Evolutionary conservation across 768 basidiomycete genomes (phyloP).

Genomic region (Suillus luteus): DNA sequence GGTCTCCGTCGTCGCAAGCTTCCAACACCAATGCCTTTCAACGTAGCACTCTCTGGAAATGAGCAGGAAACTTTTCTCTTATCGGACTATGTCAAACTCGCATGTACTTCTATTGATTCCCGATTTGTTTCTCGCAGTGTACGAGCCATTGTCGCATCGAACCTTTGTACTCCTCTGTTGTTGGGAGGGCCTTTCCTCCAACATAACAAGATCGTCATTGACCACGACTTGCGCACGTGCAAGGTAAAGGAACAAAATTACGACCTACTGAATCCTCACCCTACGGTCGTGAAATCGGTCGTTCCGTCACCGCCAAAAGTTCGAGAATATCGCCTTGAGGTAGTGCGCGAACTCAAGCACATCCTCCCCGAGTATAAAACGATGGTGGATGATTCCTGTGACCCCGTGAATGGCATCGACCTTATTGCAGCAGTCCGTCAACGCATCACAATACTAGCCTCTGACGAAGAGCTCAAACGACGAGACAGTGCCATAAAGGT

Average conservation of each 20-base stretch:
- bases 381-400: too few species aligned
- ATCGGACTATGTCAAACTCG: background rate
- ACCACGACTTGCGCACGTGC: constrained; percentile 20
- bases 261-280: background rate
- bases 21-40: background rate
- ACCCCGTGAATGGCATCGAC: too few species aligned
- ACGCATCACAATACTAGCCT: too few species aligned
- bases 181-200: constrained; percentile 37
- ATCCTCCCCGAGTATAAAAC: too few species aligned
- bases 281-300: too few species aligned
- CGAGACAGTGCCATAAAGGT: too few species aligned
- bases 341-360: too few species aligned
- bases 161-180: constrained; percentile 31
- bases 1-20: background rate
- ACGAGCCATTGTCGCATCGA: constrained; percentile 26
- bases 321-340: rapidly evolving
- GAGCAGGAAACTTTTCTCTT: background rate
- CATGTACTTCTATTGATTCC: background rate
- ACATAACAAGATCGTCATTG: constrained; percentile 36
- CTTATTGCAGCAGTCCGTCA: too few species aligned
- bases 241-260: background rate
- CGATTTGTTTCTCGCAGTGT: constrained; percentile 1
- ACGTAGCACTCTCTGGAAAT: background rate
- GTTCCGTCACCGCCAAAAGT: too few species aligned
- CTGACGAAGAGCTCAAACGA: too few species aligned